A percentile compares a stretch with the other conserved stretches of the same genome.
Evolutionary conservation across 2,329 filamentous ascomycete genomes (phyloP).

Genomic region (Ophiostoma novo-ulmi): DNA sequence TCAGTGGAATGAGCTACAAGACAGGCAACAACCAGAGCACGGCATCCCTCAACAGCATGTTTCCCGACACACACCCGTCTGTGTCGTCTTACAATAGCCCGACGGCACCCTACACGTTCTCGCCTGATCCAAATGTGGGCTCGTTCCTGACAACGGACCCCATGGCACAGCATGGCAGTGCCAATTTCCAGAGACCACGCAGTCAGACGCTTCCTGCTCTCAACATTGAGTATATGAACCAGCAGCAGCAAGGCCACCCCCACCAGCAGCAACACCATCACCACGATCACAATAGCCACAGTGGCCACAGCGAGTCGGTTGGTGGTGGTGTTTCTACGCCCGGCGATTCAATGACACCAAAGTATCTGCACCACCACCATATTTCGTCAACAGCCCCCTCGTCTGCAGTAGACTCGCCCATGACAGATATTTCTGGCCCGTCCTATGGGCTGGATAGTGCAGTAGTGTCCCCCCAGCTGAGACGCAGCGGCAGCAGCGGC

Average conservation of each 20-base stretch:
- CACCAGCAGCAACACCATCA: slow-evolving; percentile 35
- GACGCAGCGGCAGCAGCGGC: slow-evolving; percentile 48
- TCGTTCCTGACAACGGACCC: slow-evolving; percentile 52
- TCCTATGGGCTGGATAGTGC: slow-evolving; percentile 39
- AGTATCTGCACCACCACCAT: slow-evolving; percentile 54
- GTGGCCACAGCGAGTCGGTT: background rate
- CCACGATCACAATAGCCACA: background rate
- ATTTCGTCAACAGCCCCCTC: slow-evolving; percentile 45
- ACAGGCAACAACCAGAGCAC: slow-evolving; percentile 42
- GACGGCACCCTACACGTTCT: slow-evolving; percentile 68
- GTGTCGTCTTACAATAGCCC: slow-evolving; percentile 66
- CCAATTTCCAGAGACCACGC: slow-evolving; percentile 67
- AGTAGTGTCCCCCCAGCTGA: slow-evolving; percentile 42
- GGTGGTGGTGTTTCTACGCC: background rate
- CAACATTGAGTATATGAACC: slow-evolving; percentile 55
- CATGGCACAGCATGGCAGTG: slow-evolving; percentile 36
- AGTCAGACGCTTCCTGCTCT: slow-evolving; percentile 82
- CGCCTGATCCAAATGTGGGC: slow-evolving; percentile 64
- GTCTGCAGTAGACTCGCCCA: slow-evolving; percentile 50
- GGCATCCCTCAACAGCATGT: slow-evolving; percentile 62
- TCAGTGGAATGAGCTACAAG: slow-evolving; percentile 43
- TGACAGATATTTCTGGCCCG: slow-evolving; percentile 41
- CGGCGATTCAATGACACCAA: slow-evolving; percentile 40
- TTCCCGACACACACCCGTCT: slow-evolving; percentile 51
- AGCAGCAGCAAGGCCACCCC: slow-evolving; percentile 33